Percentiles rank a stretch among this genome's conserved stretches.
Conservation (phyloP, 1,284 basidiomycete genomes). For the Ceratobasidium sp. region DNA sequence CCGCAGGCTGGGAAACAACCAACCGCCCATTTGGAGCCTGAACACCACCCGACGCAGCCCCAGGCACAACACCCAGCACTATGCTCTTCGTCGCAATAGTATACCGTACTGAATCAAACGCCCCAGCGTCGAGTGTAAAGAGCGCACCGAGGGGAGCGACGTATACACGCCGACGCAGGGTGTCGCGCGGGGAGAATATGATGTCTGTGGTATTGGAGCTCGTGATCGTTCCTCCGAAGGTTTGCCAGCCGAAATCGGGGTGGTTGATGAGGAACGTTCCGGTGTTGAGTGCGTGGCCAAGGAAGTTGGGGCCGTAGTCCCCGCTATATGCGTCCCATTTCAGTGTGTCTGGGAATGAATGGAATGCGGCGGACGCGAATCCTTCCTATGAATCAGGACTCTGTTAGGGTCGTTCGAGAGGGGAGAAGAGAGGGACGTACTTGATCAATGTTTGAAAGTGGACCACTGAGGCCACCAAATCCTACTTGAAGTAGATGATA, state of each 20-base stretch:
- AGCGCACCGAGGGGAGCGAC: slow-evolving; percentile 63
- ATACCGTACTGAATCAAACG: slow-evolving; percentile 62
- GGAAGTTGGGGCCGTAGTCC: slow-evolving; percentile 70
- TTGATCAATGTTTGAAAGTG: slow-evolving; percentile 66
- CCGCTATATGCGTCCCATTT: slow-evolving; percentile 70
- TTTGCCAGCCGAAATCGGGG: slow-evolving; percentile 70
- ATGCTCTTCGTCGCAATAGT: slow-evolving; percentile 57
- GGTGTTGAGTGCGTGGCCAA: slow-evolving; percentile 65
- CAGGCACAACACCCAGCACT: slow-evolving; percentile 57
- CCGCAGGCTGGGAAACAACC: slow-evolving; percentile 61
- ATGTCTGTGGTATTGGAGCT: slow-evolving; percentile 57
- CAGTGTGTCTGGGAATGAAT: slow-evolving; percentile 59
- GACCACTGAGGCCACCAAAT: slow-evolving; percentile 64
- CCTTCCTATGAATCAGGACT: background rate
- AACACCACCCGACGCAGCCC: slow-evolving; percentile 59
- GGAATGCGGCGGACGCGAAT: slow-evolving; percentile 35
- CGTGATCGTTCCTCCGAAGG: slow-evolving; percentile 64
- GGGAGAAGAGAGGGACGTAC: slow-evolving; percentile 68
- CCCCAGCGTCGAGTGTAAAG: slow-evolving; percentile 64
- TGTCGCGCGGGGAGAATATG: slow-evolving; percentile 61
- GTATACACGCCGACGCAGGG: slow-evolving; percentile 63
- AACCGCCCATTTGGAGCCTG: slow-evolving; percentile 61
- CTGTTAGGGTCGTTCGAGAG: slow-evolving; percentile 54
- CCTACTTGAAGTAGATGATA: slow-evolving; percentile 65
- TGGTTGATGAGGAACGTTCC: slow-evolving; percentile 66